Percentiles rank a stretch among this genome's conserved stretches.
Evolutionary conservation across 2,329 filamentous ascomycete species (phyloP).

Genomic region (Furcasterigmium sp.): DNA sequence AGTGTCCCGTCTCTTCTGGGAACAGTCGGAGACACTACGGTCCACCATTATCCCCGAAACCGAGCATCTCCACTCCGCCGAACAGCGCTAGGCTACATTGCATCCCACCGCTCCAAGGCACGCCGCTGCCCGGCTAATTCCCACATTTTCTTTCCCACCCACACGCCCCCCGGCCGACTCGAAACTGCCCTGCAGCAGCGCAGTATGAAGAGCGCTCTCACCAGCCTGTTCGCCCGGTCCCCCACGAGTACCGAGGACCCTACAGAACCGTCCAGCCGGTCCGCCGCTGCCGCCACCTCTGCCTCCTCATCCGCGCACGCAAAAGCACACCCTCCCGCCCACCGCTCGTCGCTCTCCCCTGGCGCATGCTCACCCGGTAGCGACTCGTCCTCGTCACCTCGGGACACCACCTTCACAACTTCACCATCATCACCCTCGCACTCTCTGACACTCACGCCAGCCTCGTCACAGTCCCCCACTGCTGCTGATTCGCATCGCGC

Average conservation of each 20-base stretch:
- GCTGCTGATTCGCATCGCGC: conserved; percentile 26
- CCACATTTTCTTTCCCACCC: background rate
- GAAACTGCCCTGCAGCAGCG: conserved; percentile 1
- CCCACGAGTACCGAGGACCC: conserved; percentile 15
- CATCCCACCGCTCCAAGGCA: background rate
- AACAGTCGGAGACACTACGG: background rate
- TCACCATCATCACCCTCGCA: conserved; percentile 20
- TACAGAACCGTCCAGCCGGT: conserved; percentile 14
- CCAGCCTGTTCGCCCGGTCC: conserved; percentile 9
- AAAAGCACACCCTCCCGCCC: conserved; percentile 4
- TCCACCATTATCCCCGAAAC: background rate
- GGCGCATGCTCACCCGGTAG: background rate
- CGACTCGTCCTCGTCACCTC: conserved; percentile 7
- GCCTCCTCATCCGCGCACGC: background rate
- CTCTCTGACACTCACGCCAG: conserved; percentile 25
- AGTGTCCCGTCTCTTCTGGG: too few relatives aligned
- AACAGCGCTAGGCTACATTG: background rate
- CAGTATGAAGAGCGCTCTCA: conserved; percentile 14
- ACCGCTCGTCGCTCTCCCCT: background rate
- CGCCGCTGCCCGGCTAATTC: background rate
- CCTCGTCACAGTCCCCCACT: conserved; percentile 38
- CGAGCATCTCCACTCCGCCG: background rate
- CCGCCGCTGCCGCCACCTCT: conserved; percentile 17
- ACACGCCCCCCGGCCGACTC: background rate
- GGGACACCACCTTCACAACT: conserved; percentile 14